phyloP scores from a whole-genome alignment of 352 stramenopile genomes.

The Globisporangium okanoganense region DNA sequence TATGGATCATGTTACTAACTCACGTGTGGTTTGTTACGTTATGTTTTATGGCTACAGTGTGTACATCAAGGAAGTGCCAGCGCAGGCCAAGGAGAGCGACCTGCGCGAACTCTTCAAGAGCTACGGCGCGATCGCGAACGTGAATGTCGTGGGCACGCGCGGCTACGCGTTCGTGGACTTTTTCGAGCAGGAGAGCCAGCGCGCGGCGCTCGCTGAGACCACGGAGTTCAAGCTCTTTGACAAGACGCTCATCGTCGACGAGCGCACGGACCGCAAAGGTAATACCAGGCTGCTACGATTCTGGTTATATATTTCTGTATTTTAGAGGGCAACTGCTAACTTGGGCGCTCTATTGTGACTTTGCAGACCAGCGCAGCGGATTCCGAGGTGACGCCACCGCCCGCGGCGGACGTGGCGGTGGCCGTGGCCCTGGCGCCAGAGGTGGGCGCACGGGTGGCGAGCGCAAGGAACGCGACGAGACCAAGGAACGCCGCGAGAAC shows the following conservation, averaged over 20 bases:
- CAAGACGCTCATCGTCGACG: slow-evolving; percentile 72
- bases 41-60: slow-evolving; percentile 30
- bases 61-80: slow-evolving; percentile 75
- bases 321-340: slow-evolving; percentile 4
- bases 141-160: slow-evolving; percentile 52
- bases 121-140: slow-evolving; percentile 70
- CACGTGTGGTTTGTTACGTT: too few relatives aligned
- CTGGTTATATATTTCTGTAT: neutral
- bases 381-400: slow-evolving; percentile 41
- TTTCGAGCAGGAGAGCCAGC: slow-evolving; percentile 73
- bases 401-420: slow-evolving; percentile 42
- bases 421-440: slow-evolving; percentile 40
- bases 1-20: neutral
- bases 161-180: slow-evolving; percentile 86
- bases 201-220: slow-evolving; percentile 55
- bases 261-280: slow-evolving; percentile 76
- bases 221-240: slow-evolving; percentile 70
- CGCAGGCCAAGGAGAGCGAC: slow-evolving; percentile 69
- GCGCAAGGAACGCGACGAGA: slow-evolving; percentile 64
- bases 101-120: slow-evolving; percentile 76
- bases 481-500: slow-evolving; percentile 34
- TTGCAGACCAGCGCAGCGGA: slow-evolving; percentile 35
- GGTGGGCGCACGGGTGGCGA: slow-evolving; percentile 48
- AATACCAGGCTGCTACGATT: neutral
- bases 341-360: neutral